Conservation (phyloP, 192 early-diverging fungal genomes). For the Podila verticillata region DNA sequence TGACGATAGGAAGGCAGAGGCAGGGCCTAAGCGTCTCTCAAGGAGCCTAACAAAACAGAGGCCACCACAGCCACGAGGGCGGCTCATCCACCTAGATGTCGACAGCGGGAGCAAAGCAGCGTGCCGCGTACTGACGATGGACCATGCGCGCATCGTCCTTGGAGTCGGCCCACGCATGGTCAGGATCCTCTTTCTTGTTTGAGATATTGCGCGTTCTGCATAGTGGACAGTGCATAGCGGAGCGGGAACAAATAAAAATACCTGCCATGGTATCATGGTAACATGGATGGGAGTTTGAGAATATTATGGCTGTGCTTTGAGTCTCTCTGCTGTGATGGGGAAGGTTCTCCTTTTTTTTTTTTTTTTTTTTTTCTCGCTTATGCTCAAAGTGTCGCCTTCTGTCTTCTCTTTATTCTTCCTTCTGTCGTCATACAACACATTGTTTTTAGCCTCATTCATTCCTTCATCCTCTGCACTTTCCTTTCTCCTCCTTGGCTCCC, state of each 20-base stretch:
- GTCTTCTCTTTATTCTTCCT: neutral
- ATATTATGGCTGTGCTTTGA: too few species aligned
- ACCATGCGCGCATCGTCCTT: constrained; percentile 41
- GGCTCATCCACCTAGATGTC: constrained; percentile 16
- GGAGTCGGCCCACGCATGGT: constrained; percentile 26
- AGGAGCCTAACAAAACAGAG: neutral
- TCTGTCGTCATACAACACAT: too few species aligned
- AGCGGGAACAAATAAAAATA: too few species aligned
- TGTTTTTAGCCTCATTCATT: neutral
- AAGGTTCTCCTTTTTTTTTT: constrained; percentile 34
- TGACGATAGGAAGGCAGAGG: neutral
- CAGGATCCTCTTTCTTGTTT: constrained; percentile 36
- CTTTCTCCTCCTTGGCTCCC: neutral
- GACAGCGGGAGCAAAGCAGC: constrained; percentile 17
- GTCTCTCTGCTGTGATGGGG: neutral
- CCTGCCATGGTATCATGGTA: too few species aligned
- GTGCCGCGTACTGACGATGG: constrained; percentile 28
- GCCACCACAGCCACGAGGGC: neutral
- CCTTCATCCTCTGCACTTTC: neutral
- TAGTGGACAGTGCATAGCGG: too few species aligned
- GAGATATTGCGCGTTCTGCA: neutral
- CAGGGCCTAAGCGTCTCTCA: neutral
- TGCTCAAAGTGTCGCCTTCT: neutral
- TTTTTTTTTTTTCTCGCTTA: constrained; percentile 25
- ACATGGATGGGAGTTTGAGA: too few species aligned